Evolutionary conservation across 768 basidiomycete genomes (phyloP), one percentile per base, ranked within the genome.

Genomic region (Psilocybe subaeruginosa): DNA sequence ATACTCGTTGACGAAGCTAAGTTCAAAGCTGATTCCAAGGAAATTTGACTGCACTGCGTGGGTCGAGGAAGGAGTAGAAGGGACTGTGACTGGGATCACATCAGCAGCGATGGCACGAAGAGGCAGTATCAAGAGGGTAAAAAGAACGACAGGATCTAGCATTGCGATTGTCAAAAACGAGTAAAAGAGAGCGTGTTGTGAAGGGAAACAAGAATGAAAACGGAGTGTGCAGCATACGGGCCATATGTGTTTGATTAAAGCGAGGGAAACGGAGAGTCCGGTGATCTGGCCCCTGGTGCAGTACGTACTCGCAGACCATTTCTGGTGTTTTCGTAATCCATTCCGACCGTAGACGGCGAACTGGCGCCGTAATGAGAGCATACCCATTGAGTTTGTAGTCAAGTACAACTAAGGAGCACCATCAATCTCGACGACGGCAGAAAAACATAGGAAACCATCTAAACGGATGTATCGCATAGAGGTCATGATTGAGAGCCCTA

Each of bases 1-100:
- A 68, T 89, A 83, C 61, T 81, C 76, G 67, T 84, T 78, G 61
- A 88, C 79, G 62, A 85, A 86, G 51, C 83, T 84, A 48, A 91
- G 76, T 70, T 90, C 88, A 62, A 89, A 76, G 52, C 82, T 85
- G 68, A 89, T 82, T 9, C 89, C 89, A 8, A 90, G 70, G 62
- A 88, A 90, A 69, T 86, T 87, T 3, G 78, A 71, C 49, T 75
- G 70, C 3, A 85, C 82, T 41, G 76, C 76, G 72, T 79, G 74
- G 33, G 61, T 66, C 1, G 73, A 68, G 1, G 78, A 64, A 3
- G 80, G 75, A 30, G 73, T 64, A 1, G 76, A 54, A 23, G 78
- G 78, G 51, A 80, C 66, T 9, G 64, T 59, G 54, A 78, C 65
- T 37, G 66, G 60, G 56, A 76, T 63, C 23, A 72, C 59, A 59